Evolutionary conservation across 257 asterid genomes (phyloP), one percentile per base, ranked within the genome.

Genomic region (Gentiana macrophylla): DNA sequence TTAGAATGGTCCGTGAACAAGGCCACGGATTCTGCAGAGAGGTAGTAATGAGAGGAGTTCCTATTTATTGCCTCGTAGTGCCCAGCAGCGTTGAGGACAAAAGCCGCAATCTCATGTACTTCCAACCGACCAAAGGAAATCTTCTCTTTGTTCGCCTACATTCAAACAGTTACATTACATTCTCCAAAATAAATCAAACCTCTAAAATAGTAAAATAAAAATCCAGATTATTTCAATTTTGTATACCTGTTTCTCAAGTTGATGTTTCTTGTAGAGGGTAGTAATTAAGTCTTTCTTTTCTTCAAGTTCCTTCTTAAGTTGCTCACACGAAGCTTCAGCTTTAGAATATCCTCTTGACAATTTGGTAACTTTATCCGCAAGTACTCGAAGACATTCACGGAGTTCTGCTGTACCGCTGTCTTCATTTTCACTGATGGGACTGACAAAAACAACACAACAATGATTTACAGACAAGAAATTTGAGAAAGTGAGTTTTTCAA

Each of bases 141-240:
- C 83, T 69, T 85, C 82, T 92, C 98, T 70, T 92, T 88, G 83
- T 78, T 92, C 13, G 94, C 82, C 98, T 92, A 86, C 49, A 5
- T 51, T 32, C 43, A 33, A 51, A 47, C 35, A 55, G 46, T 53
- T 37, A 50, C 7, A 13, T 10, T 4, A 10, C 46, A 46, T 4
- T 32, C 15, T 6, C 4, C 1, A 37, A 48, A 6, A 12, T 8
- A 37, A 8, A 4, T 11, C 7, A n/a, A 24, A 11, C 1, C 53
- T 38, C 8, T 4, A 11, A 50, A 12, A 49, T 34, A 24, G 12
- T 35, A 47, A 24, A 35, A 48, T 35, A 10, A 9, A 32, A 48
- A 24, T 12, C 2, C 32, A 34, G 9, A 41, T 5, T 10, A 7
- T 1, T 5, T 5, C 6, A 41, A 41, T 41, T 41, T 50, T 11